Evolutionary conservation across 1,284 basidiomycete species (phyloP).

Genomic region (Chiua sp.): DNA sequence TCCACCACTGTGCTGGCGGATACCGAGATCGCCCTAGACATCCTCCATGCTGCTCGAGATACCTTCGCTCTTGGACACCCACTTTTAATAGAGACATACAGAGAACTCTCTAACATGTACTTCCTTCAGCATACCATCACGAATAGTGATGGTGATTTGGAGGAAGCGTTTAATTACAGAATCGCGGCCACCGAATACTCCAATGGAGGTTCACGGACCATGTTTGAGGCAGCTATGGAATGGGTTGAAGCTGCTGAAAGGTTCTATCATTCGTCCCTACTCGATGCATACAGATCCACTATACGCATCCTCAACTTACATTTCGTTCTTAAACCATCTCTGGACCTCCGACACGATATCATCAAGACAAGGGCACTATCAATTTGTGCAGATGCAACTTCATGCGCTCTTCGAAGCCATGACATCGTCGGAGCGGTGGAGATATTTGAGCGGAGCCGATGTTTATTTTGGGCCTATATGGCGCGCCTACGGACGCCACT

Average conservation of each 20-base stretch:
- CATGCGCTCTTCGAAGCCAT: slow-evolving; percentile 19
- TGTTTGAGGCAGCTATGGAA: slow-evolving; percentile 16
- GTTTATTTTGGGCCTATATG: slow-evolving; percentile 23
- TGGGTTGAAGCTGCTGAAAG: slow-evolving; percentile 25
- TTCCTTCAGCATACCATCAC: slow-evolving; percentile 16
- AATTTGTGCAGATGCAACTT: slow-evolving; percentile 26
- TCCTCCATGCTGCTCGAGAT: slow-evolving; percentile 18
- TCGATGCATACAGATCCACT: slow-evolving; percentile 14
- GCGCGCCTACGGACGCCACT: slow-evolving; percentile 19
- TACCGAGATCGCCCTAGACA: slow-evolving; percentile 14
- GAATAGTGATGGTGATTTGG: slow-evolving; percentile 11
- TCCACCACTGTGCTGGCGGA: slow-evolving; percentile 6
- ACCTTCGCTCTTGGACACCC: slow-evolving; percentile 13
- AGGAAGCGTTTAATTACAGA: slow-evolving; percentile 19
- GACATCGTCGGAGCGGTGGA: slow-evolving; percentile 23
- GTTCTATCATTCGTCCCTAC: slow-evolving; percentile 20
- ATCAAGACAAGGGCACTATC: slow-evolving; percentile 14
- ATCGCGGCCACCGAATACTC: slow-evolving; percentile 13
- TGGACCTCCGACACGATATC: slow-evolving; percentile 20
- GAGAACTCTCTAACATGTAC: slow-evolving; percentile 16
- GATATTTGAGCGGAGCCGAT: slow-evolving; percentile 25
- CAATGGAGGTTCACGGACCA: slow-evolving; percentile 15
- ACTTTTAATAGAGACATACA: slow-evolving; percentile 17
- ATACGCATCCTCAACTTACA: slow-evolving; percentile 5
- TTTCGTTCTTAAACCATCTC: slow-evolving; percentile 21